phyloP scores from a whole-genome alignment of 257 asterid genomes.

The Solanum ahanhuiri region DNA sequence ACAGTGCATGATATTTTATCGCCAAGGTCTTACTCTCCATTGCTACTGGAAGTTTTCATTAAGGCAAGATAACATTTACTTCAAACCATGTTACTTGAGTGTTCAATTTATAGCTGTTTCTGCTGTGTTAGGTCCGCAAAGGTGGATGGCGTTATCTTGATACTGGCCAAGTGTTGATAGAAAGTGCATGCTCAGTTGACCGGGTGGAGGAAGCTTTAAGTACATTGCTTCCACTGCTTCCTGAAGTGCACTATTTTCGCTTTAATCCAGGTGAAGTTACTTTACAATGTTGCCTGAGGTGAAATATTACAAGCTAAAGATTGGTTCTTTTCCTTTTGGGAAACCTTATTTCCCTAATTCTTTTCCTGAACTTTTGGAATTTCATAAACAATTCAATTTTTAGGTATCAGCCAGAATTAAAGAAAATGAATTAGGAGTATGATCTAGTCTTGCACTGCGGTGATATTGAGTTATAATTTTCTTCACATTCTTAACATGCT shows the following conservation, averaged over 20 bases:
- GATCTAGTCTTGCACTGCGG: neutral
- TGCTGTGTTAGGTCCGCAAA: conserved; percentile 56
- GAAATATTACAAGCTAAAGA: neutral
- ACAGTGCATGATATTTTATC: neutral
- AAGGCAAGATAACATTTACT: neutral
- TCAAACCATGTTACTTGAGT: neutral
- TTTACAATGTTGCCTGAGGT: conserved; percentile 1
- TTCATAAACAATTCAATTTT: neutral
- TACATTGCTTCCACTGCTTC: conserved; percentile 92
- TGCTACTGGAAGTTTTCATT: neutral
- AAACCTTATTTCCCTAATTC: neutral
- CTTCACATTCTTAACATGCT: neutral
- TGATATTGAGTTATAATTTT: conserved; percentile 1
- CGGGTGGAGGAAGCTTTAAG: conserved; percentile 96
- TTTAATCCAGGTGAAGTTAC: conserved; percentile 82
- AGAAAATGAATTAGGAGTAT: neutral
- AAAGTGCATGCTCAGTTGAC: conserved; percentile 98
- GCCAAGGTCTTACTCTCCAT: neutral
- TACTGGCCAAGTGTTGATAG: conserved; percentile 95
- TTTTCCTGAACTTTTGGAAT: neutral
- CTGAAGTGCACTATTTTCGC: conserved; percentile 85
- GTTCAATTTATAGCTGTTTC: neutral
- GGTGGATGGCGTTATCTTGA: conserved; percentile 99
- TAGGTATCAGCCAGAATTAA: neutral
- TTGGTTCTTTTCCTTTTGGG: neutral